phyloP scores from a whole-genome alignment of 2,329 filamentous ascomycete species.

The Incumbomyces delicatus region DNA sequence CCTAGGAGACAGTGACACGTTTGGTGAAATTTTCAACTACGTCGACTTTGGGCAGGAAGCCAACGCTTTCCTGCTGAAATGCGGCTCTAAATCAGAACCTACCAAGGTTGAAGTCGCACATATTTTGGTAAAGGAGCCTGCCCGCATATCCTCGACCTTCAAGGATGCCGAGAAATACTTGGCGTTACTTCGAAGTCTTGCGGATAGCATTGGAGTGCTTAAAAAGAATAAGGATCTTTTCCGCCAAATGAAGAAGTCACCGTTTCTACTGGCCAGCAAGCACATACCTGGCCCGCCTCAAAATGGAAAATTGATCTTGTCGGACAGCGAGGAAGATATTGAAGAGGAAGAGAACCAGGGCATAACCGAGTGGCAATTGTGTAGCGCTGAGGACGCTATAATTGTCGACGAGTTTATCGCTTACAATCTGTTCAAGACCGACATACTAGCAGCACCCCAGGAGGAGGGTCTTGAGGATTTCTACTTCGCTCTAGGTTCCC shows the following conservation, averaged over 20 bases:
- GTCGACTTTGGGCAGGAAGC: constrained; percentile 85
- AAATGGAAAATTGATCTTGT: constrained; percentile 10
- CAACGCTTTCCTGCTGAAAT: constrained; percentile 78
- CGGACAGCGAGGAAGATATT: constrained; percentile 33
- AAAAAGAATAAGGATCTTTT: constrained; percentile 73
- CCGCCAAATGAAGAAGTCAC: constrained; percentile 61
- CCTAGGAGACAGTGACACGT: constrained; percentile 61
- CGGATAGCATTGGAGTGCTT: constrained; percentile 59
- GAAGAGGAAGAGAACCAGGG: constrained; percentile 53
- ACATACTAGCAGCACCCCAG: constrained; percentile 76
- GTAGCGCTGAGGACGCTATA: constrained; percentile 60
- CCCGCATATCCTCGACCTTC: constrained; percentile 67
- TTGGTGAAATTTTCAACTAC: constrained; percentile 90
- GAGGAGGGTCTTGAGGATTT: constrained; percentile 80
- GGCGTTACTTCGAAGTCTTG: constrained; percentile 67
- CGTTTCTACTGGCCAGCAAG: constrained; percentile 74
- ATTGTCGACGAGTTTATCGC: constrained; percentile 82
- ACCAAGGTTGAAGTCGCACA: constrained; percentile 75
- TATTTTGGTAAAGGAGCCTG: constrained; percentile 74
- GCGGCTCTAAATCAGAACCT: constrained; percentile 85
- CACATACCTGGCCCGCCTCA: constrained; percentile 45
- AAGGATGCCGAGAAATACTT: constrained; percentile 80
- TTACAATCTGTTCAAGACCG: constrained; percentile 78
- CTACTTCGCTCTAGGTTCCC: constrained; percentile 70
- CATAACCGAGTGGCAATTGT: constrained; percentile 70